Base-by-base conservation (phyloP, 176 grass and related monocot species). In the Oropetium thomaeum region DNA sequence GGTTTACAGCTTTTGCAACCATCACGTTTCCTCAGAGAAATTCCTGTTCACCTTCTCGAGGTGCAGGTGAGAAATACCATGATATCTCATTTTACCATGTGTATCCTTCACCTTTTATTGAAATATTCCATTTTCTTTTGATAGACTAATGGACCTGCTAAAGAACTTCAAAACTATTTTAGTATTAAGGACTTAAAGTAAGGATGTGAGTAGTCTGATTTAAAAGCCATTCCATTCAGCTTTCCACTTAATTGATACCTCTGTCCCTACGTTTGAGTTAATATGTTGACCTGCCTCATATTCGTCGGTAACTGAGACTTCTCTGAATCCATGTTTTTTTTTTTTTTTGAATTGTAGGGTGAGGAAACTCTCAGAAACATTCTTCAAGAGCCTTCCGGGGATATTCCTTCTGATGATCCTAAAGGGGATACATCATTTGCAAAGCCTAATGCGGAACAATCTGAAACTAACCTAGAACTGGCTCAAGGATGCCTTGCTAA, bases 21-120 rank as follows among this genome's bases (percentile, higher is more conserved):
- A 65, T 93, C 94, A 80, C 90, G 94, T 66, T 97, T 97, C 80
- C 85, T 97, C 62, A 87, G 90, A 30, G 94, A 97, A 83, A 90
- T 97, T 58, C 88, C 94, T 40, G 47, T n/a, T 58, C 90, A 89
- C 69, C 90, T 97, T 83, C 80, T 93, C 32, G 90, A 93, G 72
- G 81, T 84, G 66, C 88, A 97, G 88, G 94, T 97, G 41, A 66
- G 69, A 30, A 75, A 30, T 82, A 79, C 54, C 68, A 32, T 80
- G 28, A 37, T 25, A 75, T 54, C 63, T 34, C 47, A 33, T 65
- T 66, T 64, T 59, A 48, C 19, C 42, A 76, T 11, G 27, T 73
- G 5, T 43, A 35, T 48, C 22, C 9, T 22, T 14, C 39, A 40
- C 13, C 22, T 41, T 42, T 44, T 1, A 26, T 30, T 52, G 26